Conservation (phyloP, 495 filamentous ascomycete species). For the Penicillium chermesinum region DNA sequence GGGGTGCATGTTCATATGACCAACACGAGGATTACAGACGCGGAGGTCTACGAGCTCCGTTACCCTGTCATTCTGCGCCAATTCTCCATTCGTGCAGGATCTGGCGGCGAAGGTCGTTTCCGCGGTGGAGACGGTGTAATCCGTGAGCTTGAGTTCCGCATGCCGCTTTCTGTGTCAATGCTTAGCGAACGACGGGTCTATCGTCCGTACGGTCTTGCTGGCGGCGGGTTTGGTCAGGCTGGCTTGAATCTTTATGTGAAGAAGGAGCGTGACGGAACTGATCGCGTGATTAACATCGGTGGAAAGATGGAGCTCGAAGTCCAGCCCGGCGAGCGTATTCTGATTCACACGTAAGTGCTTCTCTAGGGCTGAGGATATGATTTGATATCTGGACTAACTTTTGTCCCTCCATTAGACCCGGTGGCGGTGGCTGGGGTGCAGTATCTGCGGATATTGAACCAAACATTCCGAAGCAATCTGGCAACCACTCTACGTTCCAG, state of each 20-base stretch:
- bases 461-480: background rate
- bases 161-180: constrained; percentile 71
- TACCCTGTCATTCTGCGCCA: constrained; percentile 79
- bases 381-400: too few relatives aligned
- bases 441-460: constrained; percentile 2
- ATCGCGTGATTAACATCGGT: constrained; percentile 20
- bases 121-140: constrained; percentile 33
- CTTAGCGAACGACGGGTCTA: constrained; percentile 77
- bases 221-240: constrained; percentile 40
- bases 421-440: constrained; percentile 21
- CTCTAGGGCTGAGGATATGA: too few relatives aligned
- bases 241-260: constrained; percentile 19
- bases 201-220: constrained; percentile 75
- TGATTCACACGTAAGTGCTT: constrained; percentile 19
- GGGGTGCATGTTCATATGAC: constrained; percentile 92
- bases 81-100: constrained; percentile 71
- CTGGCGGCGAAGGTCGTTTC: constrained; percentile 31
- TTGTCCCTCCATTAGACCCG: constrained; percentile 15
- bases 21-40: constrained; percentile 87
- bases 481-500: constrained; percentile 7
- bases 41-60: constrained; percentile 78
- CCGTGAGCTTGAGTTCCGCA: constrained; percentile 29
- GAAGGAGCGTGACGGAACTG: constrained; percentile 14
- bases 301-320: constrained; percentile 23
- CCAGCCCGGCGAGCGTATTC: constrained; percentile 15